Percentiles rank a stretch among this genome's conserved stretches.
These are phyloP conservation scores for Botrytis byssoidea DNA, from an alignment of 2,329 filamentous ascomycete species.

Conservation along the genomic window DNA sequence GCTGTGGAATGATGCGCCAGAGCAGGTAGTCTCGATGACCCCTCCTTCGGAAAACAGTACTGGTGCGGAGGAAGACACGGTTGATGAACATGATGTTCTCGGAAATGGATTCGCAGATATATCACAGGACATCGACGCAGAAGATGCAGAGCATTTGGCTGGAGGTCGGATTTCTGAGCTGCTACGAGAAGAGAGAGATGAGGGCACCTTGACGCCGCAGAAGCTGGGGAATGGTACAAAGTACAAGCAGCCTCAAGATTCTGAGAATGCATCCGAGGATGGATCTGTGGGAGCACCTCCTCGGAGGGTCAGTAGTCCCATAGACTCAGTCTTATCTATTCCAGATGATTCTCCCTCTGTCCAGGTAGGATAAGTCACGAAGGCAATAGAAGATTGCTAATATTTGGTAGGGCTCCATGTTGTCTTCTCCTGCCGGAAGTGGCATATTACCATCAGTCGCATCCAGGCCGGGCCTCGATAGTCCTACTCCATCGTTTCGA, in stretches of 20 bases:
- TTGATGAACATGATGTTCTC: constrained; percentile 51
- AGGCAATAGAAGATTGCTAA: constrained; percentile 20
- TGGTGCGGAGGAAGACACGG: constrained; percentile 55
- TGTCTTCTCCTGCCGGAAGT: constrained; percentile 71
- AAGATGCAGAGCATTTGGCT: constrained; percentile 41
- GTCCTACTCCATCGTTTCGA: constrained; percentile 78
- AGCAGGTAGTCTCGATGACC: constrained; percentile 59
- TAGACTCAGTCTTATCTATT: constrained; percentile 66
- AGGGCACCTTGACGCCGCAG: constrained; percentile 28
- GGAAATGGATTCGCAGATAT: constrained; percentile 34
- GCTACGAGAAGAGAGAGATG: constrained; percentile 35
- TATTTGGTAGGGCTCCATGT: constrained; percentile 53
- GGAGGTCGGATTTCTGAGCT: constrained; percentile 32
- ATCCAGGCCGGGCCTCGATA: constrained; percentile 62
- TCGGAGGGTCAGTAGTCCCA: constrained; percentile 62
- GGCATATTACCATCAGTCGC: constrained; percentile 69
- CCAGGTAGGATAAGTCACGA: constrained; percentile 54
- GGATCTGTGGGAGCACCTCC: constrained; percentile 55
- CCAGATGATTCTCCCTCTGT: constrained; percentile 84
- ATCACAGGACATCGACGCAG: constrained; percentile 3
- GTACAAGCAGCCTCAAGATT: constrained; percentile 38
- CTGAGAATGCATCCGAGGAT: constrained; percentile 51
- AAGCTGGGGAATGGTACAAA: constrained; percentile 41
- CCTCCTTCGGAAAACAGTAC: constrained; percentile 62
- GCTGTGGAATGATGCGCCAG: constrained; percentile 36